These are phyloP conservation scores for Fistulinella cinereoalba DNA, from an alignment of 1,284 basidiomycete species.

Conservation along the genomic window DNA sequence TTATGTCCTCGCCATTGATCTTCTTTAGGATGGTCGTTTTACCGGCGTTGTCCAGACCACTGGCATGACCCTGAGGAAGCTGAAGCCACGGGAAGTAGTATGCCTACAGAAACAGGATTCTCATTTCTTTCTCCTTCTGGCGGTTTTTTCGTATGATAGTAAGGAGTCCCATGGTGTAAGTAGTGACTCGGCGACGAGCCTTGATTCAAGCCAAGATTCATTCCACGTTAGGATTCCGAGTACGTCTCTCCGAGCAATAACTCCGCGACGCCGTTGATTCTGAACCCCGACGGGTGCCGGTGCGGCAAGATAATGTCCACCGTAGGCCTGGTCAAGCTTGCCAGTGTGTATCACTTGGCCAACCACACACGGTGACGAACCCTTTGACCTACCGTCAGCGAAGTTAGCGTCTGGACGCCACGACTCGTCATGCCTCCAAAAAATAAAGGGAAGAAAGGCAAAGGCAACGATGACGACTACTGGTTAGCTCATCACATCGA, in stretches of 20 bases:
- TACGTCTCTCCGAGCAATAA: no score
- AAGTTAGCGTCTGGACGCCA: neutral
- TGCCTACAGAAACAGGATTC: conserved; percentile 89
- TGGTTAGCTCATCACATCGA: conserved; percentile 53
- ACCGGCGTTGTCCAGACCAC: conserved; percentile 98
- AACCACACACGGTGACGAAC: neutral
- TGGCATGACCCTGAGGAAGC: conserved; percentile 35
- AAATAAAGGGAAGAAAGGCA: conserved; percentile 84
- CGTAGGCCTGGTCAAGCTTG: no score
- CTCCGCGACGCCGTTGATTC: conserved; percentile 17
- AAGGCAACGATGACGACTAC: conserved; percentile 80
- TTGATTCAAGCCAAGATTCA: no score
- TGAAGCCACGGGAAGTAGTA: conserved; percentile 5
- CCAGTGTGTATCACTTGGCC: no score
- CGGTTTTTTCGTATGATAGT: conserved; percentile 98
- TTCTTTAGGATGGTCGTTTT: conserved; percentile 98
- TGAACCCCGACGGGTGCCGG: conserved; percentile 13
- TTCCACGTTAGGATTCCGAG: no score
- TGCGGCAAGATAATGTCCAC: conserved; percentile 20
- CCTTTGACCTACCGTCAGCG: neutral
- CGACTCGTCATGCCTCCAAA: conserved; percentile 72
- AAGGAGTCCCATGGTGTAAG: conserved; percentile 76
- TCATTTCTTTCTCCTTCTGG: conserved; percentile 93
- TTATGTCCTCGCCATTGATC: conserved; percentile 88
- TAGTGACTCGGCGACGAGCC: no score